A percentile compares a stretch with the other conserved stretches of the same genome.
These are phyloP conservation scores for Thinopyrum elongatum DNA, from an alignment of 176 grass and related monocot species.

Conservation along the genomic window DNA sequence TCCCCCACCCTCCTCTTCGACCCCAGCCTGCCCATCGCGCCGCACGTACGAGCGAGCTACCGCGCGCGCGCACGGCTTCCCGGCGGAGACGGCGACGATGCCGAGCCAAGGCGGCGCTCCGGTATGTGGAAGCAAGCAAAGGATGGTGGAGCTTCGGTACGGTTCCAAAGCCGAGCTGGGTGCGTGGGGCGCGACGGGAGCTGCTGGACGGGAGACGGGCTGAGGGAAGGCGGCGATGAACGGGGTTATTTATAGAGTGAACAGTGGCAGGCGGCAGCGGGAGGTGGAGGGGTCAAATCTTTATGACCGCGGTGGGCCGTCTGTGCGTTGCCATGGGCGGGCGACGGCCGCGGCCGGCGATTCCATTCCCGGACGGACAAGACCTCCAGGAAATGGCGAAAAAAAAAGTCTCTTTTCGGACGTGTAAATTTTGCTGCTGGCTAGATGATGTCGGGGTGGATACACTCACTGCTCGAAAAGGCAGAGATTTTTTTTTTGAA, in stretches of 20 bases:
- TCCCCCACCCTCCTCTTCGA: conserved; percentile 27
- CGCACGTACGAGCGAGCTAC: too few species aligned
- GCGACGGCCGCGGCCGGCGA: background rate
- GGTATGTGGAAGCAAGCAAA: background rate
- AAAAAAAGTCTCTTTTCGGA: background rate
- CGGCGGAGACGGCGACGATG: too few species aligned
- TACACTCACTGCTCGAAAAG: too few species aligned
- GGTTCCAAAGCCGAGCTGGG: background rate
- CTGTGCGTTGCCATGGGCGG: background rate
- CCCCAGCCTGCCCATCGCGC: conserved; percentile 2
- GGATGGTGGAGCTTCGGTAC: background rate
- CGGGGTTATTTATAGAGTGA: background rate
- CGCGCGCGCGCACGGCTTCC: too few species aligned
- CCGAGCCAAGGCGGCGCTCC: background rate
- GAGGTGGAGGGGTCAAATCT: background rate
- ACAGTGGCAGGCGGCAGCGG: background rate
- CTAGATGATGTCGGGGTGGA: background rate
- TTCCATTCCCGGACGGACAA: background rate
- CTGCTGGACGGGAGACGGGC: background rate
- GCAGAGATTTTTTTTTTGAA: too few species aligned
- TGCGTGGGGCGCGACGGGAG: background rate
- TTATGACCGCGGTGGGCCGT: background rate
- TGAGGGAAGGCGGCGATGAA: background rate
- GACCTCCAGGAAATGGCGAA: background rate
- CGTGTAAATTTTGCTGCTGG: background rate